Percentiles rank a stretch among this genome's conserved stretches.
Evolutionary conservation across 1,139 yeast species (phyloP).

Genomic region (Yamadazyma oceani): DNA sequence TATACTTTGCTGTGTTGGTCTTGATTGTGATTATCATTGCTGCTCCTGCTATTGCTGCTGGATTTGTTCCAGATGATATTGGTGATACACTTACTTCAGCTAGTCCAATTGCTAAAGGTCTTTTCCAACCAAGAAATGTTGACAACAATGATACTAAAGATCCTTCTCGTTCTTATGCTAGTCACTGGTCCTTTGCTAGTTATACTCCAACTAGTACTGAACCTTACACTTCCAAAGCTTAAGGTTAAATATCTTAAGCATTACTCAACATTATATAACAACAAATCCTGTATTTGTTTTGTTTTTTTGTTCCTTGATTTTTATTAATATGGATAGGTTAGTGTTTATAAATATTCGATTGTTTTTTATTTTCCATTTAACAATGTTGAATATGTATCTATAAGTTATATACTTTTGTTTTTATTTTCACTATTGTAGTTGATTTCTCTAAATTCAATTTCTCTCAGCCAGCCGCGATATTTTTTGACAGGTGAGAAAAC

Average conservation of each 20-base stretch:
- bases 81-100: constrained; percentile 27
- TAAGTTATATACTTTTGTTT: constrained; percentile 1
- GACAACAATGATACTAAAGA: constrained; percentile 80
- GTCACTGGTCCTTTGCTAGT: constrained; percentile 50
- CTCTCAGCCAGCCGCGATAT: too few relatives aligned
- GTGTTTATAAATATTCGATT: constrained; percentile 1
- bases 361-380: neutral
- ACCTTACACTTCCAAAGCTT: constrained; percentile 64
- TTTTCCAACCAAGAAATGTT: constrained; percentile 86
- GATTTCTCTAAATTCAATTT: too few relatives aligned
- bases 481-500: too few relatives aligned
- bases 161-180: constrained; percentile 45
- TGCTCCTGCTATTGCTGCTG: constrained; percentile 86
- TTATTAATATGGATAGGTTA: constrained; percentile 1
- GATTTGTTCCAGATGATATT: constrained; percentile 30
- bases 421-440: too few relatives aligned
- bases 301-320: neutral
- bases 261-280: too few relatives aligned
- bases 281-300: too few relatives aligned
- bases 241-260: too few relatives aligned
- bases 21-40: constrained; percentile 76
- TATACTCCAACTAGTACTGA: constrained; percentile 54
- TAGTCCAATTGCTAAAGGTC: constrained; percentile 57
- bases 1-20: constrained; percentile 71
- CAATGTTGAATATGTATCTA: neutral